Evolutionary conservation across 768 basidiomycete genomes (phyloP), one percentile per base, ranked within the genome.

Genomic region (Tulasnella sp.): DNA sequence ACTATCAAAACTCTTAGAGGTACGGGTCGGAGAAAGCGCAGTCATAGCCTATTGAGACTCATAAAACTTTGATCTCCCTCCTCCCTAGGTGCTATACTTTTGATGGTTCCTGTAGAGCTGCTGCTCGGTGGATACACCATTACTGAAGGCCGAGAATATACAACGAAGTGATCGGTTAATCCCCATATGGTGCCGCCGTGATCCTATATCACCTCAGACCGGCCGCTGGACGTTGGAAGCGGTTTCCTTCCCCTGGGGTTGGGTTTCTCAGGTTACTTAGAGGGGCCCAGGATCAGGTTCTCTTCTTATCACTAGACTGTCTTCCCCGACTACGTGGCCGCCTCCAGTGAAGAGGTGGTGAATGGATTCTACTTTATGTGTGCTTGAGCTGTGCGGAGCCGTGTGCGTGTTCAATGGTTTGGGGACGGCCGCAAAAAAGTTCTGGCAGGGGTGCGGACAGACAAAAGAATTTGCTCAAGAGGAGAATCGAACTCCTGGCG

Each of bases 1-100:
- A 96, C 86, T 98, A 95, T 85, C 91, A 94, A 69, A 96, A 96
- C 85, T 95, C 96, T 16, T 97, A 75, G 46, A 42, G 46, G 40
- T 75, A 9, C 72, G 37, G 72, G 37, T 44, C 34, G 1, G 2
- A 73, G 46, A 37, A 44, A 73, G 4, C 72, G 72, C n/a, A 73
- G 34, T 34, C 11, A 20, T 20, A 37, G 11, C 4, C 8, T 20
- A 11, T 8, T 73, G 20, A 73, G 31, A 44, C 31, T 24, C 31
- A 44, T 37, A 9, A n/a, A n/a, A 18, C 42, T 24, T 37, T 73
- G 31, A 12, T 44, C 72, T 73, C 7, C n/a, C 24, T 18, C 0
- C 72, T 28, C 42, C 34, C 24, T 44, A 44, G 34, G 72, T 73
- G 20, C 34, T 34, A 73, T 12, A 11, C 1, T 5, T 0, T 28